Evolutionary conservation across 2,329 filamentous ascomycete genomes (phyloP).

Genomic region (Orbilia javanica): DNA sequence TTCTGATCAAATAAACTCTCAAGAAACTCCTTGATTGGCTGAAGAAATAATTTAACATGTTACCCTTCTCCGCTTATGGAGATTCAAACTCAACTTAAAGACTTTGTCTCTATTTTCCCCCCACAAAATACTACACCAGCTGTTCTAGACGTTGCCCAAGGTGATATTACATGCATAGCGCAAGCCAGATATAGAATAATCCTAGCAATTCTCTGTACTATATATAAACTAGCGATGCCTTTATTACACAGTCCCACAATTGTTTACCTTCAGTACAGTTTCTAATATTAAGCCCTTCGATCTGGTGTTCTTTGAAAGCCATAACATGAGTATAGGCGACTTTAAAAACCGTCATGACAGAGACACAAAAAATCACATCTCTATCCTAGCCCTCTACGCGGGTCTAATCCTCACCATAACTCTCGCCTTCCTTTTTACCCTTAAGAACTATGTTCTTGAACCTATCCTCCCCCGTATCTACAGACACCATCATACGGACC

Average conservation of each 20-base stretch:
- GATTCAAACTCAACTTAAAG: neutral
- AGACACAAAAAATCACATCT: slow-evolving; percentile 2
- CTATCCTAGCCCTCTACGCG: slow-evolving; percentile 8
- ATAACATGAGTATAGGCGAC: slow-evolving; percentile 8
- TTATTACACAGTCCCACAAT: neutral
- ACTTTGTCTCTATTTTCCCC: neutral
- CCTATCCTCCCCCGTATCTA: slow-evolving; percentile 14
- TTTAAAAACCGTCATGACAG: slow-evolving; percentile 2
- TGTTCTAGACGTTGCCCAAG: slow-evolving; percentile 2
- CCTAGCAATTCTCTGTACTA: too few species aligned
- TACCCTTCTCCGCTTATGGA: slow-evolving; percentile 13
- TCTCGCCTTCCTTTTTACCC: slow-evolving; percentile 18
- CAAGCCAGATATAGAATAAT: neutral
- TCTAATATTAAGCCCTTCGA: too few species aligned
- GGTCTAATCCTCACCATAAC: slow-evolving; percentile 36
- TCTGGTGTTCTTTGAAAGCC: neutral
- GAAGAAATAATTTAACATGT: neutral
- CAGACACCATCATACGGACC: neutral
- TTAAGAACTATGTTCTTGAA: slow-evolving; percentile 40
- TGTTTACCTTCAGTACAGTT: too few species aligned
- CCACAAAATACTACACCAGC: neutral
- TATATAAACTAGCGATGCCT: neutral
- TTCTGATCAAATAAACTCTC: neutral
- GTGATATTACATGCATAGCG: neutral
- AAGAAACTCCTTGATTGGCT: neutral